Evolutionary conservation across 768 basidiomycete genomes (phyloP).

Genomic region (Podaxis rugospora): DNA sequence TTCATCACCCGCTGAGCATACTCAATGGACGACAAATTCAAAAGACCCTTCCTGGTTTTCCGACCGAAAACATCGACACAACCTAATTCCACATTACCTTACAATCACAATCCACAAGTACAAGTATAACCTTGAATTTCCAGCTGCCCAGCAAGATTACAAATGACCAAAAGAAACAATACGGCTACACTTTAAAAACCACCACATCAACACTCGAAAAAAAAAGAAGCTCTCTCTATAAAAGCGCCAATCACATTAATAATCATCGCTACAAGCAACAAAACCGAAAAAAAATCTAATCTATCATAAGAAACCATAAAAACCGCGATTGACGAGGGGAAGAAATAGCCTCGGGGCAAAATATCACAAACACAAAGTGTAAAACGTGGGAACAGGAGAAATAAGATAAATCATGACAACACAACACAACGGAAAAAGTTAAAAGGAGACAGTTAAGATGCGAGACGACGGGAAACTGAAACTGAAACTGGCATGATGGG

Average conservation of each 20-base stretch:
- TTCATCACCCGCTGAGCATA: too few species aligned
- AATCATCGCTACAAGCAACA: neutral
- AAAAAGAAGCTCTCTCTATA: neutral
- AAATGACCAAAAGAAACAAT: neutral
- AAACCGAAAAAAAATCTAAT: neutral
- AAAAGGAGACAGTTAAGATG: neutral
- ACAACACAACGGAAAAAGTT: neutral
- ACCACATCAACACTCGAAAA: neutral
- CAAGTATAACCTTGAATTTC: too few species aligned
- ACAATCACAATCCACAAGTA: too few species aligned
- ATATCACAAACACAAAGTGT: neutral
- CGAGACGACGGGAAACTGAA: neutral
- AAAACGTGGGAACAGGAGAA: neutral
- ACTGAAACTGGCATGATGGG: neutral
- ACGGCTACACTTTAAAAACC: neutral
- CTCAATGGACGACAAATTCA: too few species aligned
- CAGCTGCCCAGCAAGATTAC: too few species aligned
- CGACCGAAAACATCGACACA: neutral
- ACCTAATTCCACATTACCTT: too few species aligned
- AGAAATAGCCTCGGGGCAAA: neutral
- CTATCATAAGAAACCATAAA: neutral
- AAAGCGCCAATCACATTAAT: neutral
- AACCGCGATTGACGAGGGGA: neutral
- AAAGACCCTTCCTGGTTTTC: too few species aligned
- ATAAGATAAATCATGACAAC: slow-evolving; percentile 2